A percentile compares a stretch with the other conserved stretches of the same genome.
These are phyloP conservation scores for Babesia bovis DNA, from an alignment of 169 alveolate species.

Conservation along the genomic window DNA sequence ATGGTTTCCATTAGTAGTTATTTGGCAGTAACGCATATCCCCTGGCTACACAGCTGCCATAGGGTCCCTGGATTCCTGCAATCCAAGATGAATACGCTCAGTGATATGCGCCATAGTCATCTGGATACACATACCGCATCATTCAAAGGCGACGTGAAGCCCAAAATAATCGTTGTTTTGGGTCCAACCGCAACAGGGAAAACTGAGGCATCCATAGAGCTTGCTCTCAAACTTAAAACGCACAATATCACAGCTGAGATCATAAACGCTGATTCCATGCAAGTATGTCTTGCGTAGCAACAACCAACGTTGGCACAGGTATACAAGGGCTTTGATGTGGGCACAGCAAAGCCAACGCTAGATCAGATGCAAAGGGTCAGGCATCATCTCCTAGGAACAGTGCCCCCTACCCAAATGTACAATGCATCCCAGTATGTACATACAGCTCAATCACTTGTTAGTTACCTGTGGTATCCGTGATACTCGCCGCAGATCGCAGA, in stretches of 20 bases:
- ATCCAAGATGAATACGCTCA: not conserved
- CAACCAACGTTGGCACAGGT: constrained; percentile 19
- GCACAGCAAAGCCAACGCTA: constrained; percentile 71
- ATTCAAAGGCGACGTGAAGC: not conserved
- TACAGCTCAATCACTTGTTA: constrained; percentile 44
- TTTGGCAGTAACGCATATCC: not conserved
- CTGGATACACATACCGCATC: not conserved
- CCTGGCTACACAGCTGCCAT: not conserved
- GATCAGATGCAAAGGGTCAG: constrained; percentile 61
- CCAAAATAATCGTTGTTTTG: constrained; percentile 58
- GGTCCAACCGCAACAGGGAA: constrained; percentile 80
- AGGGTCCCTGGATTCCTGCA: constrained; percentile 4
- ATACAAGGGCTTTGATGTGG: constrained; percentile 70
- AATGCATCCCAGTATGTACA: constrained; percentile 65
- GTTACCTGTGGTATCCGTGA: not conserved
- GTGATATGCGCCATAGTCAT: not conserved
- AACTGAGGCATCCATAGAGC: constrained; percentile 70
- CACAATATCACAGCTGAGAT: constrained; percentile 67
- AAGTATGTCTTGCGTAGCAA: constrained; percentile 28
- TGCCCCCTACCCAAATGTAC: constrained; percentile 61
- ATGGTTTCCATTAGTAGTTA: not conserved
- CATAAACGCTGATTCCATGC: constrained; percentile 78
- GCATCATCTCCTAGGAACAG: constrained; percentile 70
- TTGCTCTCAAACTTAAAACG: constrained; percentile 53
- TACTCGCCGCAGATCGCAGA: constrained; percentile 6